phyloP scores from a whole-genome alignment of 1,139 yeast genomes.

The Hyphopichia burtonii region DNA sequence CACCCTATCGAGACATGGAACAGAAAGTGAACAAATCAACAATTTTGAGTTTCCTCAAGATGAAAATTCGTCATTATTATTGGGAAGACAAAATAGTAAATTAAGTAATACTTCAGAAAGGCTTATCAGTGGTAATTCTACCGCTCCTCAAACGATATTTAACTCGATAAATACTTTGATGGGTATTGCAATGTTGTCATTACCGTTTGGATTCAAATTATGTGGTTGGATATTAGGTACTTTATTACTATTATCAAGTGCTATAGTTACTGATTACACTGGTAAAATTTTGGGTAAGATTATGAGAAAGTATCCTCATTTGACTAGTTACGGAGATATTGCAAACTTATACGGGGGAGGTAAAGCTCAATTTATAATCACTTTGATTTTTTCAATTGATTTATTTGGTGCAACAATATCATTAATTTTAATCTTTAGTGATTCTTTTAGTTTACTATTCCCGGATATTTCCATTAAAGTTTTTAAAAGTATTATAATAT shows the following conservation, averaged over 20 bases:
- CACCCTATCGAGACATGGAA: neutral
- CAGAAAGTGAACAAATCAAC: conserved; percentile 10
- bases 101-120: conserved; percentile 7
- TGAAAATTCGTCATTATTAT: conserved; percentile 15
- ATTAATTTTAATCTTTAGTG: conserved; percentile 77
- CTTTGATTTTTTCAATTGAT: conserved; percentile 72
- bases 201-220: conserved; percentile 75
- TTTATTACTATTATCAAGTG: conserved; percentile 51
- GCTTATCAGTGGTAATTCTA: conserved; percentile 34
- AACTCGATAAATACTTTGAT: conserved; percentile 82
- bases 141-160: conserved; percentile 84
- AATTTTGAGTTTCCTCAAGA: conserved; percentile 13
- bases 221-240: conserved; percentile 82
- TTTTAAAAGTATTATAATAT: conserved; percentile 53
- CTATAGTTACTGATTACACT: conserved; percentile 63
- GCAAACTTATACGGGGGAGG: conserved; percentile 46
- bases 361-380: conserved; percentile 56
- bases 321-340: conserved; percentile 45
- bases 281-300: conserved; percentile 52
- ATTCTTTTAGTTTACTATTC: conserved; percentile 68
- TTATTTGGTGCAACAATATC: conserved; percentile 77
- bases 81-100: conserved; percentile 6
- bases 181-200: conserved; percentile 82
- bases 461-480: conserved; percentile 46
- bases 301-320: conserved; percentile 25